Evolutionary conservation across 345 rosid genomes (phyloP).

Genomic region (Hibiscus tridactylites): DNA sequence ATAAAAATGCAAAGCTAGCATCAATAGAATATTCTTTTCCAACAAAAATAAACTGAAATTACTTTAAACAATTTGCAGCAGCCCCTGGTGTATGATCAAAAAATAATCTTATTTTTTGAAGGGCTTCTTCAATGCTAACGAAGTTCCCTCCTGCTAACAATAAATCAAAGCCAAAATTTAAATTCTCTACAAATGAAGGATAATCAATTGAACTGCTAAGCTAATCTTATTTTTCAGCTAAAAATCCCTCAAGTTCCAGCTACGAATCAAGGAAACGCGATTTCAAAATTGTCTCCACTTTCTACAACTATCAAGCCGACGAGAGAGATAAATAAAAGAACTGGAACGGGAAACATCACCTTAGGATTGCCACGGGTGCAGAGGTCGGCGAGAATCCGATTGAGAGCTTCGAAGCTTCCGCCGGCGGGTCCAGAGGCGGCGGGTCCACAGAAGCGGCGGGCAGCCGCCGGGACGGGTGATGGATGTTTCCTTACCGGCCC

Average conservation of each 20-base stretch:
- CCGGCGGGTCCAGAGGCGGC: slow-evolving; percentile 42
- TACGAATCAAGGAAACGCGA: background rate
- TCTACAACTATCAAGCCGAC: background rate
- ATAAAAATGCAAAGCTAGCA: slow-evolving; percentile 6
- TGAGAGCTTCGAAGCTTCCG: slow-evolving; percentile 65
- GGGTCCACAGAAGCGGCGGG: slow-evolving; percentile 37
- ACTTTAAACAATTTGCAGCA: background rate
- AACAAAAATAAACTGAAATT: background rate
- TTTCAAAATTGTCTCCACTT: background rate
- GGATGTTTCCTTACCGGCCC: too few relatives aligned
- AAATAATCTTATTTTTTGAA: too few relatives aligned
- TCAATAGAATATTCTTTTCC: background rate
- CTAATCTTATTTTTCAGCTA: background rate
- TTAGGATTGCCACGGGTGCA: slow-evolving; percentile 69
- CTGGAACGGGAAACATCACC: slow-evolving; percentile 28
- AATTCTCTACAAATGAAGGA: background rate
- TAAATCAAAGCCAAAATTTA: slow-evolving; percentile 4
- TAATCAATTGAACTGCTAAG: background rate
- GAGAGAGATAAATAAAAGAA: slow-evolving; percentile 5
- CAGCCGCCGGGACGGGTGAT: too few relatives aligned
- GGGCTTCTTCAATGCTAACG: slow-evolving; percentile 79
- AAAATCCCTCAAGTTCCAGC: too few relatives aligned
- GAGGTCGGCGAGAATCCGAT: slow-evolving; percentile 77
- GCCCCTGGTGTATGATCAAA: background rate
- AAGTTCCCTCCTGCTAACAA: slow-evolving; percentile 58